Base-by-base conservation (phyloP, 2,329 filamentous ascomycete genomes). In the Xylaria sp. region DNA sequence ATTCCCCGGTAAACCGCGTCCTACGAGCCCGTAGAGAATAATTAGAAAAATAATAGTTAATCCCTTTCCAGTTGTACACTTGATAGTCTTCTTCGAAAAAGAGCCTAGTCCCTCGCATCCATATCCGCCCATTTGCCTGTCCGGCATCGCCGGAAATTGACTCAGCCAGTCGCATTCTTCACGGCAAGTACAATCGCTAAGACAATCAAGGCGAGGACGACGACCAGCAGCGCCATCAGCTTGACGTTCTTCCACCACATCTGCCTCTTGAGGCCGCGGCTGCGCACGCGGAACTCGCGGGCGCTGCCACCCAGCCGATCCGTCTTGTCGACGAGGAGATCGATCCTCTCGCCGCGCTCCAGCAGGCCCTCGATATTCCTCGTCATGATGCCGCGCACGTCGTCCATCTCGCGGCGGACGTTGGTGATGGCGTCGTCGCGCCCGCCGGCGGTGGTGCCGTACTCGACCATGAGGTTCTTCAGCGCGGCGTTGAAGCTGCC, bases 221-320 rank as follows among this genome's bases (percentile, higher is more conserved):
- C 77, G 3, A 81, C 85, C 69, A 94, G 78, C 74, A 99, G 80
- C 6, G 88, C 90, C 94, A 98, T 97, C 74, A 99, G 82, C 84
- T 97, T 97, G 54, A 97, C 88, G 80, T 99, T 98, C 90, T 98
- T 98, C 95, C 95, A 98, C 96, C 96, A 99, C 96, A 99, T 98
- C 81, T 91, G 88, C 78, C 97, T 88, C 83, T 96, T 92, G 75
- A 99, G 81, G 0, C 93, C 94, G 30, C 94, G 85, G 79, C 92
- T 97, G 73, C 95, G 86, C 19, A 98, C 90, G 61, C 96, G 85
- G 78, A 99, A 99, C 79, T 99, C 96, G 75, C 91, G 86, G 61
- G 96, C 94, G 79, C 90, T 96, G 32, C 93, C 93, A 14, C 95
- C 96, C 47, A 99, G 81, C 51, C 94, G 86, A 79, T 98, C 95